Evolutionary conservation across 768 basidiomycete species (phyloP).

Genomic region (Phanerochaete carnosa): DNA sequence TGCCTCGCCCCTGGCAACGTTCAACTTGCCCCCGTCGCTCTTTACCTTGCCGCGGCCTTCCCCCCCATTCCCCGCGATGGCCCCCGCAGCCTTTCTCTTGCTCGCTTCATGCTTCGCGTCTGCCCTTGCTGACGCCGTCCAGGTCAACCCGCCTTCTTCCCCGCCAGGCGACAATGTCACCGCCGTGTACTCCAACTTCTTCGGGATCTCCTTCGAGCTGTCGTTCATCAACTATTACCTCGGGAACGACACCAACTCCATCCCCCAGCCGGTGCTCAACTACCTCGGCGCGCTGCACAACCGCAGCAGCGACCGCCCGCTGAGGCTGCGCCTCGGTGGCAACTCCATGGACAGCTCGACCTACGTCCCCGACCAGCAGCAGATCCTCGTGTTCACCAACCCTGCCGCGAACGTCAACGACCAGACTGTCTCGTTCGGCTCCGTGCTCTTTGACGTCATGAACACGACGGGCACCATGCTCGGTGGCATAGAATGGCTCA

Average conservation of each 20-base stretch:
- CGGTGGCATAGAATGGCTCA: slow-evolving; percentile 29
- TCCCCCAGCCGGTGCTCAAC: slow-evolving; percentile 54
- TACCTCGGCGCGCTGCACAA: slow-evolving; percentile 53
- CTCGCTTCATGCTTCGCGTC: background rate
- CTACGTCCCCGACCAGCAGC: slow-evolving; percentile 37
- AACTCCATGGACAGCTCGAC: slow-evolving; percentile 43
- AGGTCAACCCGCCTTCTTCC: slow-evolving; percentile 19
- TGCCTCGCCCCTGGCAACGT: background rate
- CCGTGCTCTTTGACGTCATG: slow-evolving; percentile 45
- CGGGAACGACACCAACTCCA: slow-evolving; percentile 47
- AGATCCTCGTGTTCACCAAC: slow-evolving; percentile 39
- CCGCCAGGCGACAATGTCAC: slow-evolving; percentile 32
- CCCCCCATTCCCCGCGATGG: background rate
- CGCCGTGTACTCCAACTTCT: slow-evolving; percentile 49
- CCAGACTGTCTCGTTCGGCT: slow-evolving; percentile 46
- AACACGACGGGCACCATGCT: slow-evolving; percentile 30
- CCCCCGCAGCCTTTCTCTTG: background rate
- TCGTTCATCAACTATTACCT: slow-evolving; percentile 59
- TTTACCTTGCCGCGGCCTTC: background rate
- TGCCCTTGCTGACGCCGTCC: slow-evolving; percentile 14
- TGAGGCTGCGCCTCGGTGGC: slow-evolving; percentile 50
- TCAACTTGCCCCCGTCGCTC: background rate
- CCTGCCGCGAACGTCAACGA: slow-evolving; percentile 38
- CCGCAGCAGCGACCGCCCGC: slow-evolving; percentile 32
- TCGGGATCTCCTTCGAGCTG: slow-evolving; percentile 65